phyloP scores from a whole-genome alignment of 371 early-diverging fungal genomes.

The Rhizopus stolonifer region DNA sequence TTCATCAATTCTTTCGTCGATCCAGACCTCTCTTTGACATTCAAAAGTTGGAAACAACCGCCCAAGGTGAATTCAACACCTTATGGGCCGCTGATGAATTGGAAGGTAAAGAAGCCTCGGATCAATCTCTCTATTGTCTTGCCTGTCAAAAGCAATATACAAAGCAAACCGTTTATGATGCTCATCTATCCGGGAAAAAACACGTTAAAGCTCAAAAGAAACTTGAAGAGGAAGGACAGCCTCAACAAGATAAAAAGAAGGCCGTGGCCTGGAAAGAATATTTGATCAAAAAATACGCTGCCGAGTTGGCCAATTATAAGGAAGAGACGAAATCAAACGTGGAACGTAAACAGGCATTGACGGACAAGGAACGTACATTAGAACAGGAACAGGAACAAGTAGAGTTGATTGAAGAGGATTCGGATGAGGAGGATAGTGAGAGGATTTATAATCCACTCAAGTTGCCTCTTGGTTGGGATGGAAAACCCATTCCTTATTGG shows the following conservation, averaged over 20 bases:
- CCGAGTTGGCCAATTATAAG: slow-evolving; percentile 57
- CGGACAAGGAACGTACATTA: slow-evolving; percentile 77
- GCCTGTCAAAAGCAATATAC: slow-evolving; percentile 86
- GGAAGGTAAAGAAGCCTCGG: slow-evolving; percentile 63
- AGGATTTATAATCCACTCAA: slow-evolving; percentile 95
- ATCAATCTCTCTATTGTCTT: slow-evolving; percentile 66
- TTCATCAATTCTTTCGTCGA: slow-evolving; percentile 75
- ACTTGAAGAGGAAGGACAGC: slow-evolving; percentile 25
- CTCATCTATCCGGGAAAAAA: slow-evolving; percentile 87
- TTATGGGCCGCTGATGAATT: slow-evolving; percentile 61
- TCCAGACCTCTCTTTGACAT: slow-evolving; percentile 82
- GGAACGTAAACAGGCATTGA: slow-evolving; percentile 93
- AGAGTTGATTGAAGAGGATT: slow-evolving; percentile 71
- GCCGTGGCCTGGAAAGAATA: slow-evolving; percentile 66
- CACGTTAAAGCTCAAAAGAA: slow-evolving; percentile 81
- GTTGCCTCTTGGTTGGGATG: slow-evolving; percentile 97
- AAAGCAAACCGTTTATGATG: slow-evolving; percentile 82
- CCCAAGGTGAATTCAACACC: slow-evolving; percentile 56
- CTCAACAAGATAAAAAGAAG: slow-evolving; percentile 42
- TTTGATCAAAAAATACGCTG: slow-evolving; percentile 61
- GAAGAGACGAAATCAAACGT: slow-evolving; percentile 87
- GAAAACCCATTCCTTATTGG: slow-evolving; percentile 99
- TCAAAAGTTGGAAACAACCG: slow-evolving; percentile 47
- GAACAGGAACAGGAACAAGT: slow-evolving; percentile 77
- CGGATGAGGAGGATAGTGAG: slow-evolving; percentile 86